Evolutionary conservation across 2,329 filamentous ascomycete genomes (phyloP), one percentile per base, ranked within the genome.

Genomic region (Fusarium sp.): DNA sequence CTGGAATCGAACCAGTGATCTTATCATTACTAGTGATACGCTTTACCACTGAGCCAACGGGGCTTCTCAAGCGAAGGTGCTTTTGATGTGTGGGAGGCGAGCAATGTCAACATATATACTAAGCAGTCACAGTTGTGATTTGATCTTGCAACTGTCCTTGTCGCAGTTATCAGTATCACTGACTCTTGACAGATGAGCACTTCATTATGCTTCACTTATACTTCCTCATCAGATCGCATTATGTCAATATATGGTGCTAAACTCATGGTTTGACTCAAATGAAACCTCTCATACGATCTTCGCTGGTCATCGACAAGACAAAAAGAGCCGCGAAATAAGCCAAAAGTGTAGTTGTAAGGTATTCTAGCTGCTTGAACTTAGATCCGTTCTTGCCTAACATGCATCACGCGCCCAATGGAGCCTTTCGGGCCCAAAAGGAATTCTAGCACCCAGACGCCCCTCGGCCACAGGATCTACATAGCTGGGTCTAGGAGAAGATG

Each of bases 21-120:
- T 78, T 77, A 70, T 77, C 76, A 78, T 76, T 78, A 78, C 76
- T 78, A 78, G 76, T 78, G 76, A 78, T 71, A 78, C 76, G 76
- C 76, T 78, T 73, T 78, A 78, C 76, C 76, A 78, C 76, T 78
- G 67, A 78, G 76, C 76, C 76, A 78, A 77, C 70, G 73, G 68
- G 74, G 76, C 47, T 61, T 61, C 2, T 29, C 29, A 14, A 47
- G 61, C 34, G 47, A 42, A 40, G 7, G 3, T 3, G 5, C 13
- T 42, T 54, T 18, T 0, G 22, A 46, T 32, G 14, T 3, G 4
- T 2, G 3, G 6, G 4, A 1, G 0, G 0, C 0, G 3, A 6
- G 1, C 2, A 32, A 16, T 9, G 0, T 4, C 3, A 27, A 0
- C 27, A 62, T 22, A 63, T 49, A 32, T 37, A 37, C 1, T 20